Base-by-base conservation (phyloP, 306 rosid species). In the Arachis hypogaea region DNA sequence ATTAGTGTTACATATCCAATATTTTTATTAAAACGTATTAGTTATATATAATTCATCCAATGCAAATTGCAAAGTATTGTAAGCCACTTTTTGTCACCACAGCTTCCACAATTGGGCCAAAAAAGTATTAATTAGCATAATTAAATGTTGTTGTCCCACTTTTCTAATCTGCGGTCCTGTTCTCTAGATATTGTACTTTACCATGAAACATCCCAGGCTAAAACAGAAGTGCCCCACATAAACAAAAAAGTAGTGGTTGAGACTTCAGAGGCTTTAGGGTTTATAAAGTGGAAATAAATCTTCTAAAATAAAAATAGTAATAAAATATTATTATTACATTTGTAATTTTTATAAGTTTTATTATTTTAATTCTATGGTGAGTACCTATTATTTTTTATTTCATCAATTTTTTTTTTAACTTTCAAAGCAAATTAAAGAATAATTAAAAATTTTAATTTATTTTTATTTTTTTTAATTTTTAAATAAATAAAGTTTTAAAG, bases 221-320 rank as follows among this genome's bases (percentile, higher is more conserved):
- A 30, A 55, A 41, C 43, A 66, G 41, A 33, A 77, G 56, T 9
- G 41, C 42, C 47, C 8, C 22, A 2, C 7, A 8, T 5, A 55
- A 51, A 69, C n/a, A 14, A 30, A 38, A 80, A 74, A 56, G 61
- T 36, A 54, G 16, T 14, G 78, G 77, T 57, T 73, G 30, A 78
- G 66, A 54, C 51, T 61, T 11, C 28, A 22, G 28, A 33, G 3
- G 4, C 38, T 33, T 33, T 33, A 33, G 38, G 2, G 38, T 33
- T 33, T 33, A 33, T 33, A 33, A 33, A 33, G 38, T 33, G 4
- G 2, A 33, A 33, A 33, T 0, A 33, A 33, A 2, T 33, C 38
- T 33, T 33, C 38, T 33, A 33, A 33, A 33, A 33, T 33, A 33
- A 33, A 33, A 33, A 33, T 33, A 33, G 3, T 33, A 4, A 4